A percentile compares a stretch with the other conserved stretches of the same genome.
These are phyloP conservation scores for Coriaria nepalensis DNA, from an alignment of 306 rosid genomes.

Conservation along the genomic window DNA sequence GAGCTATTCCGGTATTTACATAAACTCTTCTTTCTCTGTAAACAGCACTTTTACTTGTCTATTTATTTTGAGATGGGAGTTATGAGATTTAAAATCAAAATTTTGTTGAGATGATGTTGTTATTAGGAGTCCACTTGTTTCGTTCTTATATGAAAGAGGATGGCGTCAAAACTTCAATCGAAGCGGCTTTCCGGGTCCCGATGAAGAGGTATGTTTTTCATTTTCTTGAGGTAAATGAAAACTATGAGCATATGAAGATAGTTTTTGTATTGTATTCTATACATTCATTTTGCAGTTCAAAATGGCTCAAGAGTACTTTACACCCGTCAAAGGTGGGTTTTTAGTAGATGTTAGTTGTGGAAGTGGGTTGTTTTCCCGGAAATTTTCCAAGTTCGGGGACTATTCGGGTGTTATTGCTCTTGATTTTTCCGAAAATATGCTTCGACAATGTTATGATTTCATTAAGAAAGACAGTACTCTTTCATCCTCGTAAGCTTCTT, in stretches of 20 bases:
- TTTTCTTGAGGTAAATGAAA: too few relatives aligned
- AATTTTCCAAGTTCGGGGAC: slow-evolving; percentile 55
- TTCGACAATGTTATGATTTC: slow-evolving; percentile 77
- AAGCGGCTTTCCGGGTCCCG: slow-evolving; percentile 90
- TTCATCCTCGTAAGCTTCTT: slow-evolving; percentile 27
- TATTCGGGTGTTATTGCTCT: slow-evolving; percentile 72
- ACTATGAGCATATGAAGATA: too few relatives aligned
- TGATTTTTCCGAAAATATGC: slow-evolving; percentile 94
- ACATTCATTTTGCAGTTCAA: slow-evolving; percentile 40
- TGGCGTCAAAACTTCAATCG: slow-evolving; percentile 90
- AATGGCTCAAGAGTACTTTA: slow-evolving; percentile 78
- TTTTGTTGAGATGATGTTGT: slow-evolving; percentile 13
- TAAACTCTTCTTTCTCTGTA: not conserved
- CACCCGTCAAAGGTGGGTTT: slow-evolving; percentile 62
- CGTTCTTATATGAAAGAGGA: slow-evolving; percentile 91
- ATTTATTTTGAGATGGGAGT: not conserved
- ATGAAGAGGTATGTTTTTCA: slow-evolving; percentile 57
- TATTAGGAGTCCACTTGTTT: slow-evolving; percentile 83
- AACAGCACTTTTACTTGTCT: slow-evolving; percentile 1
- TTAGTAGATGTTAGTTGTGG: slow-evolving; percentile 88
- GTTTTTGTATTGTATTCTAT: not conserved
- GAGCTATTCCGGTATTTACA: slow-evolving; percentile 59
- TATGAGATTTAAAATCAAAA: not conserved
- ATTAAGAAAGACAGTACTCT: slow-evolving; percentile 54
- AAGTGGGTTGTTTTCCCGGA: slow-evolving; percentile 82